Evolutionary conservation across 257 asterid genomes (phyloP), one percentile per base, ranked within the genome.

Genomic region (Asclepias syriaca): DNA sequence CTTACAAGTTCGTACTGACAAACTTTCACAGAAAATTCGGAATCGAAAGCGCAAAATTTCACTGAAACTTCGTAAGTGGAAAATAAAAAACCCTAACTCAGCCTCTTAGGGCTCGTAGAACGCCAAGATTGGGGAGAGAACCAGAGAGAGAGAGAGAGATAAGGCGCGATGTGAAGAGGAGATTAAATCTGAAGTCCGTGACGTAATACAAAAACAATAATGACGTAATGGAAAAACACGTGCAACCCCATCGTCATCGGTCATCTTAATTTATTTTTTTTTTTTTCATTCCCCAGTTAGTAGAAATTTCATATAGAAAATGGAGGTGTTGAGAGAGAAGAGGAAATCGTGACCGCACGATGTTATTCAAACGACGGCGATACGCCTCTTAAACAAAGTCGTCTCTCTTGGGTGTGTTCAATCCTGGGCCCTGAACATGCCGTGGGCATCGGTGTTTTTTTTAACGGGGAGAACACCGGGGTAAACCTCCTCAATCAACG

Each of bases 101-200:
- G 56, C 40, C 66, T 13, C 68, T 43, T 68, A 76, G 75, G 79
- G 75, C 66, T 70, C 46, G 60, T 40, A 70, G 70, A 19, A 71
- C 29, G n/a, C 68, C 24, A 37, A 60, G 13, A 37, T 32, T 6
- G 46, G 46, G 45, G 21, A 68, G 6, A n/a, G 34, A 7, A 46
- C 46, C 46, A 9, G 46, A 40, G 46, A 40, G 51, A 6, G 37
- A n/a, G n/a, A n/a, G 46, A 68, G 51, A 6, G 37, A 68, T 10
- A 51, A 49, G 40, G 48, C 49, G 68, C 49, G 21, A 34, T 32
- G 15, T 37, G 68, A 18, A 63, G 39, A 32, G 63, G 65, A 24
- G 64, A 53, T 5, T 53, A 18, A 14, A 16, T 53, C 22, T 61
- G 46, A 32, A n/a, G 46, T 5, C 5, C 32, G 56, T 19, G 58